Evolutionary conservation across 768 basidiomycete species (phyloP).

Genomic region (Lyophyllum atratum): DNA sequence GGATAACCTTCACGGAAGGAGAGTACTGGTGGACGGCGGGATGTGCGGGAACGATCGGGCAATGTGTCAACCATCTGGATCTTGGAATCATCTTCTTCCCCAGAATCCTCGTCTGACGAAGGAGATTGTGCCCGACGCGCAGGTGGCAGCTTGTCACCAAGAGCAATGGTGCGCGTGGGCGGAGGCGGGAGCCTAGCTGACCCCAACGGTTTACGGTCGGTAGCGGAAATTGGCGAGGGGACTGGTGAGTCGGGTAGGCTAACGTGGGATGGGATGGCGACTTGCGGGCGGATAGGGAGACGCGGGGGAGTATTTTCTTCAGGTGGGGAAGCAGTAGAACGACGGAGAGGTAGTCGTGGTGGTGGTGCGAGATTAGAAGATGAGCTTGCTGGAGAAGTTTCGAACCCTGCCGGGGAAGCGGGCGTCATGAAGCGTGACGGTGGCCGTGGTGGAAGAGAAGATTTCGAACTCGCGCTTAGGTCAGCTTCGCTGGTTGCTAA

Average conservation of each 20-base stretch:
- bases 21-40: constrained; percentile 50
- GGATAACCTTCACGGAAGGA: constrained; percentile 39
- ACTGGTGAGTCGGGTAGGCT: constrained; percentile 10
- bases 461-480: constrained; percentile 18
- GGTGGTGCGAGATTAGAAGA: constrained; percentile 34
- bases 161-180: constrained; percentile 71
- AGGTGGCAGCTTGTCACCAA: constrained; percentile 71
- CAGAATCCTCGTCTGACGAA: constrained; percentile 55
- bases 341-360: constrained; percentile 49
- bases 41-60: constrained; percentile 71
- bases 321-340: constrained; percentile 25
- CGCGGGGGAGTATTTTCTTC: constrained; percentile 27
- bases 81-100: constrained; percentile 59
- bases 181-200: constrained; percentile 61
- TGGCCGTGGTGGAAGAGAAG: constrained; percentile 31
- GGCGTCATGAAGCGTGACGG: constrained; percentile 35
- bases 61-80: constrained; percentile 49
- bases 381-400: constrained; percentile 18
- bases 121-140: constrained; percentile 47
- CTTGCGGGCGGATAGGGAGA: constrained; percentile 27
- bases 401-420: constrained; percentile 12
- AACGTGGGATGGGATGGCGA: constrained; percentile 18
- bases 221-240: constrained; percentile 20
- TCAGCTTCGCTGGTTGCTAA: constrained; percentile 41
- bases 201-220: constrained; percentile 43